Evolutionary conservation across 768 basidiomycete genomes (phyloP).

Genomic region (Cubamyces lactineus): DNA sequence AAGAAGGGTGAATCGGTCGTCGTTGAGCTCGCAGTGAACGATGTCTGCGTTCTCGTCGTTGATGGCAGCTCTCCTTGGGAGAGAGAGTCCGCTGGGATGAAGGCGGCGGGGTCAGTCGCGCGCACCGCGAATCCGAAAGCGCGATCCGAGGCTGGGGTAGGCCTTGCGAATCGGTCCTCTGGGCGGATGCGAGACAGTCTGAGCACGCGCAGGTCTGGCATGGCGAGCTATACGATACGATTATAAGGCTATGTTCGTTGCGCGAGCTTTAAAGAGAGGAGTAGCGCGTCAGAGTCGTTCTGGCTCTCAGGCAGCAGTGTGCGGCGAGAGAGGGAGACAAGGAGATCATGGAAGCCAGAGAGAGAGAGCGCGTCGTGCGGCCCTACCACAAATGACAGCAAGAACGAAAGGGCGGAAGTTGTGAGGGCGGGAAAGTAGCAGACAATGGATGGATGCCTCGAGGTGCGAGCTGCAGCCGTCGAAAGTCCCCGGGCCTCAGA

Average conservation of each 20-base stretch:
- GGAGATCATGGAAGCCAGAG: slow-evolving; percentile 10
- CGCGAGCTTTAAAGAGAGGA: neutral
- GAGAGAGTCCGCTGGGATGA: slow-evolving; percentile 2
- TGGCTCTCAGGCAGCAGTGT: neutral
- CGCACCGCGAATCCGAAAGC: neutral
- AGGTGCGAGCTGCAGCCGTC: no score
- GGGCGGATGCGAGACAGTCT: no score
- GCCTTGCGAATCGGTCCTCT: neutral
- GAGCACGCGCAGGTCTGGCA: neutral
- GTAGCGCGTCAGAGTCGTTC: neutral
- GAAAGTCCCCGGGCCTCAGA: no score
- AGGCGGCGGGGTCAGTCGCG: neutral
- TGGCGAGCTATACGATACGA: neutral
- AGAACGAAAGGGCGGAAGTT: neutral
- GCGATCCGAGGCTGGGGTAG: neutral
- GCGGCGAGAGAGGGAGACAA: neutral
- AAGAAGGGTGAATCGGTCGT: slow-evolving; percentile 16
- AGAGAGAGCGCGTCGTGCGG: neutral
- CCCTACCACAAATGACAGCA: neutral
- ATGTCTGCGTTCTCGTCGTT: neutral
- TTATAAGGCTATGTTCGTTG: neutral
- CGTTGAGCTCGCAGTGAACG: slow-evolving; percentile 1
- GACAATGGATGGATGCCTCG: no score
- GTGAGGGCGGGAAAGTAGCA: neutral
- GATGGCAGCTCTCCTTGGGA: neutral